Percentiles rank a stretch among this genome's conserved stretches.
These are phyloP conservation scores for Neonectria hederae DNA, from an alignment of 2,329 filamentous ascomycete genomes.

Conservation along the genomic window DNA sequence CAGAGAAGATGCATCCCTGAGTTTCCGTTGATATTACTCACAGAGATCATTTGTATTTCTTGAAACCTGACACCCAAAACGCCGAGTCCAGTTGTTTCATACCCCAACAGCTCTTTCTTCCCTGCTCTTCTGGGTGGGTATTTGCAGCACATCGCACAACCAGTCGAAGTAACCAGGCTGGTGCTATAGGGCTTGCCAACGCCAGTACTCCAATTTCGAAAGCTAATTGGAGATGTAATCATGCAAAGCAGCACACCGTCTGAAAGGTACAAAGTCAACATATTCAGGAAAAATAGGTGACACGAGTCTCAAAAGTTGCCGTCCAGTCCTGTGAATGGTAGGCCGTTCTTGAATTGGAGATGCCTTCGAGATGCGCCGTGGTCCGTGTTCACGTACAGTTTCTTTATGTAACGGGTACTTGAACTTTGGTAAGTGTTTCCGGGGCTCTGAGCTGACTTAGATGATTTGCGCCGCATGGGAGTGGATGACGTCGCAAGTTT, in stretches of 20 bases:
- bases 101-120: not conserved
- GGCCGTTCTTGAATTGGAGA: too few relatives aligned
- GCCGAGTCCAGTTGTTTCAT: too few relatives aligned
- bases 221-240: not conserved
- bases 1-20: not conserved
- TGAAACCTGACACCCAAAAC: not conserved
- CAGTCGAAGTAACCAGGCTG: not conserved
- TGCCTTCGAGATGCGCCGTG: not conserved
- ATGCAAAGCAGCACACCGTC: not conserved
- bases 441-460: not conserved
- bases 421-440: not conserved
- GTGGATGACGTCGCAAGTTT: not conserved
- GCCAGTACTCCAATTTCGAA: not conserved
- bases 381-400: not conserved
- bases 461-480: not conserved
- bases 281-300: too few relatives aligned
- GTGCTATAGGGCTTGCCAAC: not conserved
- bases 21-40: not conserved
- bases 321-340: not conserved
- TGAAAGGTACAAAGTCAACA: too few relatives aligned
- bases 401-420: not conserved
- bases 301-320: not conserved
- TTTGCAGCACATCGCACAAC: not conserved
- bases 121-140: not conserved
- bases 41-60: not conserved